phyloP scores from a whole-genome alignment of 2,329 filamentous ascomycete genomes.

The Neonectria hederae region DNA sequence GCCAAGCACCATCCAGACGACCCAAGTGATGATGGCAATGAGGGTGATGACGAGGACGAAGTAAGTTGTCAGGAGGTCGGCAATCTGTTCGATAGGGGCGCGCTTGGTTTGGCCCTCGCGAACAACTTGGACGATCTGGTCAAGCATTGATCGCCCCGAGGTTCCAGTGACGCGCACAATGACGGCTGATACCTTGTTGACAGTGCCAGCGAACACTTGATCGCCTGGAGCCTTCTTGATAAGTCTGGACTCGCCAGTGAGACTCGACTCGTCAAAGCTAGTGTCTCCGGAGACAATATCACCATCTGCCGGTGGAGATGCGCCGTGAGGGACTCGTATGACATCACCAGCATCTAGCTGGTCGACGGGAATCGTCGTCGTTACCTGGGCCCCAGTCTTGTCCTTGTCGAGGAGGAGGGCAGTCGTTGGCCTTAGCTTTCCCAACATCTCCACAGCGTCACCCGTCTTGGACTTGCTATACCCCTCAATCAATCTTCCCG shows the following conservation, averaged over 20 bases:
- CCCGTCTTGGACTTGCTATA: slow-evolving; percentile 93
- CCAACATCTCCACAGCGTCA: slow-evolving; percentile 82
- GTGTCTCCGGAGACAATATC: slow-evolving; percentile 69
- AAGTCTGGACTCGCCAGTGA: slow-evolving; percentile 80
- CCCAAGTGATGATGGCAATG: slow-evolving; percentile 75
- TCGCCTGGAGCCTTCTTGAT: slow-evolving; percentile 72
- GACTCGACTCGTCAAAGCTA: slow-evolving; percentile 87
- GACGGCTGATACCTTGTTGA: slow-evolving; percentile 74
- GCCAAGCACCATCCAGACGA: slow-evolving; percentile 75
- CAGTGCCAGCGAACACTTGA: slow-evolving; percentile 75
- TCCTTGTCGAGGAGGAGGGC: slow-evolving; percentile 72
- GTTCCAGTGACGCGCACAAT: slow-evolving; percentile 71
- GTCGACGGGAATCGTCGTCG: slow-evolving; percentile 65
- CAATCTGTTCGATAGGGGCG: slow-evolving; percentile 79
- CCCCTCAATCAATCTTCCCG: slow-evolving; percentile 79
- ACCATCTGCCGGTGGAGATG: slow-evolving; percentile 87
- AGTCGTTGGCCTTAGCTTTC: slow-evolving; percentile 79
- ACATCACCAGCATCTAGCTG: slow-evolving; percentile 78
- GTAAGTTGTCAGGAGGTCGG: slow-evolving; percentile 77
- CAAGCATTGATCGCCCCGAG: slow-evolving; percentile 77
- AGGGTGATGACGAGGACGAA: slow-evolving; percentile 79
- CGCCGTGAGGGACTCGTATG: slow-evolving; percentile 80
- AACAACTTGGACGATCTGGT: slow-evolving; percentile 80
- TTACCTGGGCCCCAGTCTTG: slow-evolving; percentile 46
- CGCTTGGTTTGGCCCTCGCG: slow-evolving; percentile 80